Evolutionary conservation across 306 rosid genomes (phyloP), one percentile per base, ranked within the genome.

Genomic region (Lablab purpureus): DNA sequence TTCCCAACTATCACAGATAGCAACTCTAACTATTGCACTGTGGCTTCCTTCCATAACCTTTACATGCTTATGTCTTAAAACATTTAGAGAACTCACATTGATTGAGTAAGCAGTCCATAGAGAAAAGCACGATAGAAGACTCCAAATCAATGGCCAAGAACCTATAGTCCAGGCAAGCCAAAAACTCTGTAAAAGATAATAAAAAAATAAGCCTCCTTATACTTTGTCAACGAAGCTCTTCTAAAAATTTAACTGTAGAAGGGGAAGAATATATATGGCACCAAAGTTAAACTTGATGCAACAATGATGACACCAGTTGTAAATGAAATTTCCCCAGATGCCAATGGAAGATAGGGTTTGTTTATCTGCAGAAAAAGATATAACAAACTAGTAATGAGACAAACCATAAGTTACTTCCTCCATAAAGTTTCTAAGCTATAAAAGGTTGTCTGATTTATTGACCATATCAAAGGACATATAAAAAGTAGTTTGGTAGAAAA

Each of bases 131-230:
- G 0, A 54, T 21, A 54, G 14, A 54, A 54, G 13, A 21, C 28
- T 10, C 60, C 27, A 54, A 54, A 54, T 54, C 28, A 54, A 54
- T 54, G 60, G 60, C 60, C 60, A 54, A 54, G 60, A 54, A 19
- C 60, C 60, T 21, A 10, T 54, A 19, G 5, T 21, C 60, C 60
- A 54, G 0, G 28, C 22, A 19, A 54, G 11, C 27, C 27, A 10
- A 9, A 54, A 21, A 54, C 60, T 54, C 60, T 54, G 60, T 21
- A 54, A 7, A 51, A 51, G 1, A n/a, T 13, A 7, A 18, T 50
- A n/a, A 6, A 2, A 18, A 2, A n/a, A 14, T 45, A 50, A 50
- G 23, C 23, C 4, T 51, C 22, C 1, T 6, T n/a, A 0, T 51
- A 18, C 25, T 18, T 18, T 51, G 10, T 51, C 21, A 17, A 7